These are phyloP conservation scores for Pseudogymnoascus sp. DNA, from an alignment of 2,329 filamentous ascomycete species.

Conservation along the genomic window DNA sequence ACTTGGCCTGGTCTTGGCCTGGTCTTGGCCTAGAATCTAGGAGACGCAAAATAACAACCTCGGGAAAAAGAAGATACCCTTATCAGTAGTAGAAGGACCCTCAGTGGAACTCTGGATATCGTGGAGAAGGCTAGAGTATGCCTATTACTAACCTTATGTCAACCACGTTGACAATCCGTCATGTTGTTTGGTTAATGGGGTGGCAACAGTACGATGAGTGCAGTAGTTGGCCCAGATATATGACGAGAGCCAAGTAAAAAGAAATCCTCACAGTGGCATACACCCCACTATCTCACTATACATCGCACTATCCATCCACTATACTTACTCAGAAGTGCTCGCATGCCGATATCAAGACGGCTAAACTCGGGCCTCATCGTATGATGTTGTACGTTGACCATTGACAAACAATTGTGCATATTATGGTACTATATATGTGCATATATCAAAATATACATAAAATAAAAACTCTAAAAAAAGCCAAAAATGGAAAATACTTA, in stretches of 20 bases:
- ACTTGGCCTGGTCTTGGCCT: background rate
- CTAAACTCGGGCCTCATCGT: background rate
- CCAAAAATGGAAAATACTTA: background rate
- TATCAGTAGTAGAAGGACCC: background rate
- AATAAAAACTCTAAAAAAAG: background rate
- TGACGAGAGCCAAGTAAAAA: slow-evolving; percentile 3
- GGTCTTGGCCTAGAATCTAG: background rate
- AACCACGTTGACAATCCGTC: background rate
- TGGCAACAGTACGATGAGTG: background rate
- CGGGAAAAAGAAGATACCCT: background rate
- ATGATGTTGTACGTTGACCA: background rate
- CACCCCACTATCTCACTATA: background rate
- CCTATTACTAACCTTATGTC: background rate
- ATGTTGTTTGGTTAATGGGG: background rate
- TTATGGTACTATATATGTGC: background rate
- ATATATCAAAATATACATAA: background rate
- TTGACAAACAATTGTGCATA: background rate
- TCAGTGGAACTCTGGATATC: background rate
- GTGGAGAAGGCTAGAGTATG: background rate
- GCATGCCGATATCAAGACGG: background rate
- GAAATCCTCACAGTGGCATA: background rate
- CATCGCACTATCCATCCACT: background rate
- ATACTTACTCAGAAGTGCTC: background rate
- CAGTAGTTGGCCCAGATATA: background rate
- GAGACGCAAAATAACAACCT: background rate